Evolutionary conservation across 345 rosid genomes (phyloP), one percentile per base, ranked within the genome.

Genomic region (Boechera divaricarpa): DNA sequence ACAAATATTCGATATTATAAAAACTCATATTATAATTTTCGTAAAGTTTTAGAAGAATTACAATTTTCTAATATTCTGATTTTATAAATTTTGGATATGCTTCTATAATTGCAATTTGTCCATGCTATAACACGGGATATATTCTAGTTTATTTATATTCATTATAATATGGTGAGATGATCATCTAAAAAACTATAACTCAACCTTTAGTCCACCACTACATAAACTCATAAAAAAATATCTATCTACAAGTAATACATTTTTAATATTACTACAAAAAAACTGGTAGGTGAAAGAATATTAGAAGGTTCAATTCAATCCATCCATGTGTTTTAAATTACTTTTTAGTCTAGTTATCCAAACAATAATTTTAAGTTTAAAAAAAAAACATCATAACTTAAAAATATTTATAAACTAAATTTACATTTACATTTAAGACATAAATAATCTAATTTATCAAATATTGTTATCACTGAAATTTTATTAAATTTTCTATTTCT

Each of bases 251-350:
- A 32, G 62, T 32, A 57, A 57, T 59, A 35, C 42, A 33, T 32
- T 59, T 58, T 16, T 35, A 16, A 9, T 35, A 59, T 18, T 33
- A n/a, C 41, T 32, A 3, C 36, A 21, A 29, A 29, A 29, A 55
- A 55, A 55, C 36, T 55, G 26, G 18, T 60, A 60, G 64, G 45
- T 32, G 18, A 51, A 51, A 49, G 33, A 49, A 49, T 4, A 9
- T 36, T 51, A 39, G 51, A 54, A 15, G 26, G 28, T 38, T 53
- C 28, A 53, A 68, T 36, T 67, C 12, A 67, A 67, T 44, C 26
- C n/a, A 7, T 15, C 16, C 21, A 11, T 33, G 9, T 24, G 49
- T 24, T 35, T 28, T 36, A 8, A 67, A 12, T 31, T 2, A 44
- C 36, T 10, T 48, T 10, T 18, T 32, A 32, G 42, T 32, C 6